phyloP scores from a whole-genome alignment of 306 rosid species.

The Vicia villosa region DNA sequence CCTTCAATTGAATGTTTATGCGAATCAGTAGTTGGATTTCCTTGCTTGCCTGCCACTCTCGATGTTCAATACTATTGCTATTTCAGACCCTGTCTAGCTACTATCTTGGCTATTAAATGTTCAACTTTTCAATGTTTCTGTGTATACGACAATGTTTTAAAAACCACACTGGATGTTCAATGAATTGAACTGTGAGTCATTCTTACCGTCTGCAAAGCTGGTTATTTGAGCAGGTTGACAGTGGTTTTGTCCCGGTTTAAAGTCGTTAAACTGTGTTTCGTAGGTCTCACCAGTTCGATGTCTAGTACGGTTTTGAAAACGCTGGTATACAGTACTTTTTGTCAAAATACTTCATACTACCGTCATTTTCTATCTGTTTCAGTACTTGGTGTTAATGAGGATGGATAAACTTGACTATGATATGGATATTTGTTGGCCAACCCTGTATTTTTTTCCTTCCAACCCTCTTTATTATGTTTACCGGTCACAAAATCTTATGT shows the following conservation, averaged over 20 bases:
- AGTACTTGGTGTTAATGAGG: slow-evolving; percentile 25
- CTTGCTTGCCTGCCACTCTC: slow-evolving; percentile 25
- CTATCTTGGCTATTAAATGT: slow-evolving; percentile 23
- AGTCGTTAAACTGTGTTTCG: background rate
- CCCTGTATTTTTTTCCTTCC: slow-evolving; percentile 44
- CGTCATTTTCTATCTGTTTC: slow-evolving; percentile 28
- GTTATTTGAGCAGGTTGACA: background rate
- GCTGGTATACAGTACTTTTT: background rate
- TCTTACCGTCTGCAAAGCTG: background rate
- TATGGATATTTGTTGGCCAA: slow-evolving; percentile 61
- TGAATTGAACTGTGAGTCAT: background rate
- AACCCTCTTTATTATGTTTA: slow-evolving; percentile 31
- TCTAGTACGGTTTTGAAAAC: background rate
- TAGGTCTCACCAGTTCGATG: background rate
- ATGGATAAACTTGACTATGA: slow-evolving; percentile 35
- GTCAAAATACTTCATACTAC: slow-evolving; percentile 28
- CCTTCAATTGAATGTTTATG: slow-evolving; percentile 33
- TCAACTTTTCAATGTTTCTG: slow-evolving; percentile 29
- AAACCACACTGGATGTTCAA: background rate
- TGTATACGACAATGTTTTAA: background rate
- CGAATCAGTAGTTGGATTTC: slow-evolving; percentile 29
- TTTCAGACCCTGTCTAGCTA: slow-evolving; percentile 25
- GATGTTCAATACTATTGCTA: slow-evolving; percentile 2
- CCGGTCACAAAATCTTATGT: slow-evolving; percentile 14
- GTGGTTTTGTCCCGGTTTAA: background rate